Conservation (phyloP, 192 early-diverging fungal genomes). For the Gonapodya prolifera region DNA sequence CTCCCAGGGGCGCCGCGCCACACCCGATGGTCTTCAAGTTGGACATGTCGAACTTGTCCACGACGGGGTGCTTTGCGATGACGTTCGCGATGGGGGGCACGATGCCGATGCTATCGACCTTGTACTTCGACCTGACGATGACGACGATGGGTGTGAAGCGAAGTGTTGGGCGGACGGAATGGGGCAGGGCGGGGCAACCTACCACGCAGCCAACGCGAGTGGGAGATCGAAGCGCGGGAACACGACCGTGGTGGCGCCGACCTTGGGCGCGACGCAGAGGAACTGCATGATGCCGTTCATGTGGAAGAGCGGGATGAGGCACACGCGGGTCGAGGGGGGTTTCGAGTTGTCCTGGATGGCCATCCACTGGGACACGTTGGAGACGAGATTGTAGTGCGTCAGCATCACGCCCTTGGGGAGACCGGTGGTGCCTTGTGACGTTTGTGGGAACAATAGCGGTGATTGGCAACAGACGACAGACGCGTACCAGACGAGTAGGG, state of each 20-base stretch:
- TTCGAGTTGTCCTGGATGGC: background rate
- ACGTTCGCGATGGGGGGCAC: background rate
- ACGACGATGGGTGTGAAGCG: too few relatives aligned
- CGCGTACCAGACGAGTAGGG: background rate
- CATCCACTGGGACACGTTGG: background rate
- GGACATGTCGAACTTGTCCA: background rate
- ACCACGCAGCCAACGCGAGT: background rate
- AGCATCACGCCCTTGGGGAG: background rate
- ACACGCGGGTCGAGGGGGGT: background rate
- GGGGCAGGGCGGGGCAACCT: too few relatives aligned
- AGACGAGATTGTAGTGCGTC: background rate
- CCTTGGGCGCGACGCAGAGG: background rate
- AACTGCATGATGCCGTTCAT: background rate
- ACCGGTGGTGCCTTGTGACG: too few relatives aligned
- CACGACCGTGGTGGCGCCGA: background rate
- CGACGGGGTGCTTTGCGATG: background rate
- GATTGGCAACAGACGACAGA: too few relatives aligned
- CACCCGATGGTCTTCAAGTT: background rate
- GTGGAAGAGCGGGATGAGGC: background rate
- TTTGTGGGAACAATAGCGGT: too few relatives aligned
- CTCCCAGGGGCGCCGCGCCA: background rate
- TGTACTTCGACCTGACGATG: background rate
- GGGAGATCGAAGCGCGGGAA: background rate
- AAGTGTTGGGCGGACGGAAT: too few relatives aligned
- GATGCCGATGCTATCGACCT: background rate